phyloP scores from a whole-genome alignment of 2,329 filamentous ascomycete genomes.

The Aspergillus vadensis region DNA sequence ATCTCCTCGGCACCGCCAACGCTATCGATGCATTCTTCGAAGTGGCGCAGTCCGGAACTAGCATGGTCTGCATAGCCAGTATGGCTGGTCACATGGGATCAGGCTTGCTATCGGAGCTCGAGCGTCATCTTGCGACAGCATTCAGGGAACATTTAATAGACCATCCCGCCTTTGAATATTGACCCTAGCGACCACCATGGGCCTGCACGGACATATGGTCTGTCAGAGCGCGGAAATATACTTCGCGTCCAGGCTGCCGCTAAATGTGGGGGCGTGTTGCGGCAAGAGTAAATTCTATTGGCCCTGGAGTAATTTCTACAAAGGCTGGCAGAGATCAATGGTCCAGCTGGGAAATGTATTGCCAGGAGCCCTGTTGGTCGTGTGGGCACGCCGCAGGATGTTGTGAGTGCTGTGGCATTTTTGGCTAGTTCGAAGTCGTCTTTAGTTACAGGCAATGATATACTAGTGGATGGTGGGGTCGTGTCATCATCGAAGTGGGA shows the following conservation, averaged over 20 bases:
- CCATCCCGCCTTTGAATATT: not conserved
- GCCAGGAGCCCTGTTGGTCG: not conserved
- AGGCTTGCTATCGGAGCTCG: not conserved
- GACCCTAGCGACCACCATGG: not conserved
- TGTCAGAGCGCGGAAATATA: conserved; percentile 13
- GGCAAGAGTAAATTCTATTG: conserved; percentile 11
- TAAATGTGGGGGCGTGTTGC: conserved; percentile 6
- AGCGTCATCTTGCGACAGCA: conserved; percentile 11
- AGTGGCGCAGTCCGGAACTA: not conserved
- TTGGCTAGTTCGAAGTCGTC: not conserved
- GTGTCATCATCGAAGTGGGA: not conserved
- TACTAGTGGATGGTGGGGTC: conserved; percentile 3
- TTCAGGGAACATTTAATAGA: not conserved
- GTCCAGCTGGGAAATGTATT: not conserved
- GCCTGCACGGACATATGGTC: not conserved
- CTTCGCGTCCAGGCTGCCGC: conserved; percentile 13
- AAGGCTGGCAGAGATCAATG: not conserved
- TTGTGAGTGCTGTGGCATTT: conserved; percentile 8
- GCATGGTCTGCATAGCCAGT: conserved; percentile 9
- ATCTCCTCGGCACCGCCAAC: conserved; percentile 11
- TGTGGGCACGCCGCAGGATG: not conserved
- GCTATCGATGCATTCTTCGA: conserved; percentile 10
- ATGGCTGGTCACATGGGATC: conserved; percentile 5
- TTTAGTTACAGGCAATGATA: not conserved
- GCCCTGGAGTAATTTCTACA: conserved; percentile 12